Percentiles rank a stretch among this genome's conserved stretches.
These are phyloP conservation scores for Linanthus parryae DNA, from an alignment of 148 eudicot genomes.

Conservation along the genomic window DNA sequence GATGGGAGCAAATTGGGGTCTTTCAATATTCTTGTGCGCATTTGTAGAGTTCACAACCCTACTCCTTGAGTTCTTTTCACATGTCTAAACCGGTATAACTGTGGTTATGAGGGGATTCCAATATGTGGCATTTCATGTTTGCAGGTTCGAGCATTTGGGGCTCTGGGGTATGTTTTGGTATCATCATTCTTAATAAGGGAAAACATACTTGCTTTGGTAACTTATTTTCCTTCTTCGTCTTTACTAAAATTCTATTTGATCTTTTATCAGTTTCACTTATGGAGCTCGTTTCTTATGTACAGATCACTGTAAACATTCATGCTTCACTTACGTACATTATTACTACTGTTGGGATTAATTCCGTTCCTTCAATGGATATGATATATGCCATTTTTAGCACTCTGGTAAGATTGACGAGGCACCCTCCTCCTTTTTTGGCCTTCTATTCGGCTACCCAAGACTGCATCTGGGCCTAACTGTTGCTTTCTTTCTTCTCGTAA, in stretches of 20 bases:
- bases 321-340: conserved; percentile 57
- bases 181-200: conserved; percentile 86
- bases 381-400: conserved; percentile 74
- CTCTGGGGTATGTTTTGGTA: conserved; percentile 66
- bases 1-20: conserved; percentile 54
- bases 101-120: neutral
- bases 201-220: conserved; percentile 90
- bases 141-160: conserved; percentile 82
- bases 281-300: conserved; percentile 11
- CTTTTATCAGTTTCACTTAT: neutral
- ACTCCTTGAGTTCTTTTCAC: conserved; percentile 5
- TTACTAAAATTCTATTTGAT: neutral
- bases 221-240: conserved; percentile 2
- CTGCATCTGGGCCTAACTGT: neutral
- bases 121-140: conserved; percentile 9
- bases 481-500: conserved; percentile 1
- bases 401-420: conserved; percentile 39
- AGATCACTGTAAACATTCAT: conserved; percentile 88
- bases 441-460: too few species aligned
- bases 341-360: conserved; percentile 51
- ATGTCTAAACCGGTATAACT: conserved; percentile 3
- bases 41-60: conserved; percentile 37
- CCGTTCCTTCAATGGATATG: conserved; percentile 68
- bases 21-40: conserved; percentile 65
- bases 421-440: neutral